These are phyloP conservation scores for Komagataea norvegica DNA, from an alignment of 1,139 yeast species.

Conservation along the genomic window DNA sequence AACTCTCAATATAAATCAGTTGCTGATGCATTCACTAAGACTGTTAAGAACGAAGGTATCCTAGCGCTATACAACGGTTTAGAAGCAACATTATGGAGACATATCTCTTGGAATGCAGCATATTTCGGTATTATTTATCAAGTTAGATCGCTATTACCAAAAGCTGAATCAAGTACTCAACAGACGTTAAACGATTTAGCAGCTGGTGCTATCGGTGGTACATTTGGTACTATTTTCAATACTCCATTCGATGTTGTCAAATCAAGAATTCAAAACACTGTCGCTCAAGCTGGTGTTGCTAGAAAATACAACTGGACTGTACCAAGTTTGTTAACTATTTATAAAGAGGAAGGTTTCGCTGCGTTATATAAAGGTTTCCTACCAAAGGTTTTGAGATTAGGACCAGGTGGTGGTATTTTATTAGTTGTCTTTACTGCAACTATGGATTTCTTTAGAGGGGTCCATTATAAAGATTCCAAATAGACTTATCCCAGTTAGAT, in stretches of 20 bases:
- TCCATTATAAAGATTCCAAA: constrained; percentile 34
- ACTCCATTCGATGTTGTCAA: constrained; percentile 98
- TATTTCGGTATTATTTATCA: constrained; percentile 94
- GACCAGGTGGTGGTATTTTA: constrained; percentile 98
- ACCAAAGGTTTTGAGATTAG: constrained; percentile 95
- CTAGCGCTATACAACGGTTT: constrained; percentile 89
- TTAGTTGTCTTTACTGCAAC: constrained; percentile 91
- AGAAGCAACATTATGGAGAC: constrained; percentile 98
- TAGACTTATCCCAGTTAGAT: too few species aligned
- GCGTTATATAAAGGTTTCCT: constrained; percentile 93
- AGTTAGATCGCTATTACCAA: constrained; percentile 73
- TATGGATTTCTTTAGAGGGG: constrained; percentile 86
- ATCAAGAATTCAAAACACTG: constrained; percentile 91
- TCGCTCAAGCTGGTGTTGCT: constrained; percentile 53
- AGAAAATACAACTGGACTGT: constrained; percentile 89
- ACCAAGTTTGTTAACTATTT: constrained; percentile 72
- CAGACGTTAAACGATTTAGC: constrained; percentile 82
- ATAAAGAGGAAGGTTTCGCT: constrained; percentile 82
- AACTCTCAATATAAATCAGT: constrained; percentile 81
- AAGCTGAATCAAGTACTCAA: constrained; percentile 62
- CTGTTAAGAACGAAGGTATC: constrained; percentile 69
- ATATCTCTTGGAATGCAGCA: constrained; percentile 95
- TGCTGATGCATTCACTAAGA: constrained; percentile 72
- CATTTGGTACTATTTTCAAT: constrained; percentile 87
- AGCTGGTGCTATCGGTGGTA: constrained; percentile 95